phyloP scores from a whole-genome alignment of 192 early-diverging fungal genomes.

The Obelidium mucronatum region DNA sequence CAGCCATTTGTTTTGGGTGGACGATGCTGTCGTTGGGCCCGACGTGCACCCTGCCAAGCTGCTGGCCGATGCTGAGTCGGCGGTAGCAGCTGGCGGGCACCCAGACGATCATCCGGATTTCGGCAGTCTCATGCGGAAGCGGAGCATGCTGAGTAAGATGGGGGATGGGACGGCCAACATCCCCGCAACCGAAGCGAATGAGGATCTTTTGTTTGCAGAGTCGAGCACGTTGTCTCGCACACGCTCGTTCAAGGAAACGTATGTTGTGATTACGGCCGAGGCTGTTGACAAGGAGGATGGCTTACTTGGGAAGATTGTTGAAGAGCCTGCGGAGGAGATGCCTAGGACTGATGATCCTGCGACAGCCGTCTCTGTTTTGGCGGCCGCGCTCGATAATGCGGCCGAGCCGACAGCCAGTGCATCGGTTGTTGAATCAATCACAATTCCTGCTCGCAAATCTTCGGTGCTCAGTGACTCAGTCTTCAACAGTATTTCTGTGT shows the following conservation, averaged over 20 bases:
- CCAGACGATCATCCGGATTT: not conserved
- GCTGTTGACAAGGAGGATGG: too few species aligned
- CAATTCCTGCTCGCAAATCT: too few species aligned
- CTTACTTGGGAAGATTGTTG: too few species aligned
- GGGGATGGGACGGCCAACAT: not conserved
- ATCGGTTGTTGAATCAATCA: too few species aligned
- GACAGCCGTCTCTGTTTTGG: too few species aligned
- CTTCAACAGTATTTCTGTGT: too few species aligned
- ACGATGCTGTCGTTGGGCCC: not conserved
- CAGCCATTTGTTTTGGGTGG: conserved; percentile 29
- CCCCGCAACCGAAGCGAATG: not conserved
- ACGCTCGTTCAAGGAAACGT: conserved; percentile 22
- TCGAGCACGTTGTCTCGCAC: conserved; percentile 11
- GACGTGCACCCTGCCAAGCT: conserved; percentile 27
- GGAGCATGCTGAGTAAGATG: conserved; percentile 6
- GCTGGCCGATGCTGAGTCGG: conserved; percentile 4
- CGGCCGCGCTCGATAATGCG: too few species aligned
- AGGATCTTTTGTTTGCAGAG: not conserved
- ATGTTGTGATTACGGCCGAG: conserved; percentile 29
- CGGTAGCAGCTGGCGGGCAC: not conserved
- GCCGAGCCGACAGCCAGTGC: too few species aligned
- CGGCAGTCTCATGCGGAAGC: conserved; percentile 8
- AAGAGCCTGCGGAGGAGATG: too few species aligned
- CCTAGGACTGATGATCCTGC: too few species aligned
- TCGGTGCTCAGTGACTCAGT: too few species aligned